Percentiles rank a stretch among this genome's conserved stretches.
These are phyloP conservation scores for Kodamaea alishanica DNA, from an alignment of 1,139 yeast genomes.

Conservation along the genomic window DNA sequence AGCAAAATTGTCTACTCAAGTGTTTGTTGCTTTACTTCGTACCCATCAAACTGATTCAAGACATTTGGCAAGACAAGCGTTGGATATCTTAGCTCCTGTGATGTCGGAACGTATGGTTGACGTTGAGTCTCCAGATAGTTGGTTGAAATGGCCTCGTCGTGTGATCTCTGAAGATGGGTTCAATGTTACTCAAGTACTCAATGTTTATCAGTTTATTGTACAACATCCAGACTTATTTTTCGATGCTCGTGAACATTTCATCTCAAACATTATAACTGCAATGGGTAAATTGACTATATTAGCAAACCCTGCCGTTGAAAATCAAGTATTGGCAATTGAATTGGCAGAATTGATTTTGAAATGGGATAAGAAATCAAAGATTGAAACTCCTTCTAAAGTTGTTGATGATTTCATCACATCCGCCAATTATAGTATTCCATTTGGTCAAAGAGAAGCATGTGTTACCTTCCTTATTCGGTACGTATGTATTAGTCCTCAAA, in stretches of 20 bases:
- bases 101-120: slow-evolving; percentile 66
- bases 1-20: slow-evolving; percentile 82
- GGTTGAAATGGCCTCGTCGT: slow-evolving; percentile 96
- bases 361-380: slow-evolving; percentile 68
- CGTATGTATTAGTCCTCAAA: slow-evolving; percentile 80
- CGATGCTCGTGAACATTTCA: slow-evolving; percentile 82
- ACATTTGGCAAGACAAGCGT: slow-evolving; percentile 78
- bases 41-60: slow-evolving; percentile 87
- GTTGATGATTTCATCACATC: slow-evolving; percentile 37
- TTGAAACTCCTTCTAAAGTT: no score
- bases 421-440: slow-evolving; percentile 58
- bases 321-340: slow-evolving; percentile 83
- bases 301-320: slow-evolving; percentile 77
- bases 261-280: slow-evolving; percentile 87
- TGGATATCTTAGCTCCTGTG: slow-evolving; percentile 87
- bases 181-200: slow-evolving; percentile 76
- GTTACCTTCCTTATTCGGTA: slow-evolving; percentile 87
- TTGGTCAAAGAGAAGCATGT: slow-evolving; percentile 83
- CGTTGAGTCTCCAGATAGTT: slow-evolving; percentile 57
- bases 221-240: slow-evolving; percentile 83
- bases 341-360: slow-evolving; percentile 76
- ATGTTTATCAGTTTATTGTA: slow-evolving; percentile 85
- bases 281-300: slow-evolving; percentile 88
- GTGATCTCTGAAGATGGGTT: slow-evolving; percentile 89
- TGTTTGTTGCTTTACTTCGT: slow-evolving; percentile 82